phyloP scores from a whole-genome alignment of 148 eudicot species.

The Camellia japonica region DNA sequence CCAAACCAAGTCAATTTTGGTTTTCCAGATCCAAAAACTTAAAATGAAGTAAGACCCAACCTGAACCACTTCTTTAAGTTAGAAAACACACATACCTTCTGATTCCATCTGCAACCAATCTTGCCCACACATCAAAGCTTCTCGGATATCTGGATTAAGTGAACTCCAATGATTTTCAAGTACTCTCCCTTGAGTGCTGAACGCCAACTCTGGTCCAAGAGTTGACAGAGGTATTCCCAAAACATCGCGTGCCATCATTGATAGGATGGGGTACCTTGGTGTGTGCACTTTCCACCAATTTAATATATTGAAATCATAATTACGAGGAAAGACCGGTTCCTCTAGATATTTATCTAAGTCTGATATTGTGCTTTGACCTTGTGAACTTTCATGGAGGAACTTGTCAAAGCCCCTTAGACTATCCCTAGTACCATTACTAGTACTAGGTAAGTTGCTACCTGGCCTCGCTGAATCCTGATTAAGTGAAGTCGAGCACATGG shows the following conservation, averaged over 20 bases:
- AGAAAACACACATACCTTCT: slow-evolving; percentile 37
- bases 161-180: slow-evolving; percentile 67
- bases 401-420: slow-evolving; percentile 83
- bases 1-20: neutral
- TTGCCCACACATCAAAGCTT: slow-evolving; percentile 92
- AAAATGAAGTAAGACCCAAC: neutral
- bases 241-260: slow-evolving; percentile 88
- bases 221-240: slow-evolving; percentile 73
- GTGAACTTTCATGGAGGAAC: slow-evolving; percentile 78
- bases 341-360: slow-evolving; percentile 89
- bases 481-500: slow-evolving; percentile 42
- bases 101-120: slow-evolving; percentile 72
- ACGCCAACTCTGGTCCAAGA: slow-evolving; percentile 61
- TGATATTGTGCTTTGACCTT: slow-evolving; percentile 55
- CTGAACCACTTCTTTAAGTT: slow-evolving; percentile 1
- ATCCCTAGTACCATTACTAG: slow-evolving; percentile 57
- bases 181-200: slow-evolving; percentile 60
- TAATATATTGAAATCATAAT: slow-evolving; percentile 70
- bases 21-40: neutral
- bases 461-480: slow-evolving; percentile 41
- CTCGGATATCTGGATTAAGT: slow-evolving; percentile 60
- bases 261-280: slow-evolving; percentile 81
- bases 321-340: slow-evolving; percentile 84
- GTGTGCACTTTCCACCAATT: slow-evolving; percentile 98
- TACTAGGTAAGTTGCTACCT: slow-evolving; percentile 46